These are phyloP conservation scores for Kazachstania martiniae DNA, from an alignment of 805 yeast species.

Conservation along the genomic window DNA sequence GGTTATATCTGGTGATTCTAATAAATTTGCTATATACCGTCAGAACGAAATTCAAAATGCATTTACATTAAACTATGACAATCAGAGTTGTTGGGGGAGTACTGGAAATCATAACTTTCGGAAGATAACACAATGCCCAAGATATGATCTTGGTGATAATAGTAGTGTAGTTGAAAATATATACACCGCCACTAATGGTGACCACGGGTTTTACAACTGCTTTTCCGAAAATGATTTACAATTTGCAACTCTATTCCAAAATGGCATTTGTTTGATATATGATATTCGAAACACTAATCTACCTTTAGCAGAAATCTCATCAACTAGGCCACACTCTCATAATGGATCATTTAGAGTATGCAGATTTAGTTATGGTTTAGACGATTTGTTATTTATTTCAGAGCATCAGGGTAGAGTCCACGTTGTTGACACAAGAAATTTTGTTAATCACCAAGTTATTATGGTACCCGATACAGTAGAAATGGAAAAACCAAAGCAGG, in stretches of 20 bases:
- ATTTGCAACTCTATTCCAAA: conserved; percentile 77
- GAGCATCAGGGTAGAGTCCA: conserved; percentile 88
- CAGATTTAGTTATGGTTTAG: conserved; percentile 54
- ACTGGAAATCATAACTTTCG: conserved; percentile 17
- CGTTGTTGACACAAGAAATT: conserved; percentile 66
- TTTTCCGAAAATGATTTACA: conserved; percentile 65
- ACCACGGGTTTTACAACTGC: conserved; percentile 74
- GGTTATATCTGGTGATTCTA: conserved; percentile 69
- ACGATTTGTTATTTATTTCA: conserved; percentile 63
- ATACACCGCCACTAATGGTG: conserved; percentile 51
- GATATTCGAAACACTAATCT: conserved; percentile 54
- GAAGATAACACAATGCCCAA: conserved; percentile 22
- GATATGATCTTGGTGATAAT: conserved; percentile 22
- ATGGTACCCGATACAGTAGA: conserved; percentile 40
- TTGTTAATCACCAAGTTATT: conserved; percentile 65
- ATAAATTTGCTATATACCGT: conserved; percentile 45
- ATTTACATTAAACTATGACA: conserved; percentile 21
- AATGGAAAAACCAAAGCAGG: not conserved
- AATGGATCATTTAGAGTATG: conserved; percentile 60
- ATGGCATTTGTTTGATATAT: conserved; percentile 67
- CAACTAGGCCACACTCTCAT: conserved; percentile 46
- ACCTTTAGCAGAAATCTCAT: conserved; percentile 45
- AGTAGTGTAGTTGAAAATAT: conserved; percentile 35
- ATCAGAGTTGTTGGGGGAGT: conserved; percentile 23
- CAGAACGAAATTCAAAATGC: conserved; percentile 26